phyloP scores from a whole-genome alignment of 352 stramenopile species.

The Pythium rhizo-oryzae region DNA sequence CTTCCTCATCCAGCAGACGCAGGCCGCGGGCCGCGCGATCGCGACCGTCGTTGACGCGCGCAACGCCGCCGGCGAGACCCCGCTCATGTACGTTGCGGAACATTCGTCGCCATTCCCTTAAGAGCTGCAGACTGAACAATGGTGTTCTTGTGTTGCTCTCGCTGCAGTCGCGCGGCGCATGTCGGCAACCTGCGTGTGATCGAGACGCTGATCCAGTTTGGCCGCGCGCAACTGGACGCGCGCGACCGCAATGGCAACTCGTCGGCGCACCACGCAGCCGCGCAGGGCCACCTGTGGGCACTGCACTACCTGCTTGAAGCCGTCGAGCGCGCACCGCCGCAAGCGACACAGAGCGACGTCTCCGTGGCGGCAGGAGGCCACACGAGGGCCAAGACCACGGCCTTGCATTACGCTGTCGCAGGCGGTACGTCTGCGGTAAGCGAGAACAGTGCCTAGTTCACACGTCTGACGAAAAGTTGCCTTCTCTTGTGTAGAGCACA shows the following conservation, averaged over 20 bases:
- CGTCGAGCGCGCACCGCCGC: slow-evolving; percentile 26
- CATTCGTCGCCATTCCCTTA: too few species aligned
- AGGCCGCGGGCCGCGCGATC: slow-evolving; percentile 30
- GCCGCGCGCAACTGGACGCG: slow-evolving; percentile 48
- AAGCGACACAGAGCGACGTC: slow-evolving; percentile 26
- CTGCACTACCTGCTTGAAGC: slow-evolving; percentile 74
- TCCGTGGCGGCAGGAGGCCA: slow-evolving; percentile 20
- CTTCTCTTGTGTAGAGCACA: slow-evolving; percentile 47
- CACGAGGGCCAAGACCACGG: slow-evolving; percentile 38
- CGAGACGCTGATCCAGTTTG: slow-evolving; percentile 57
- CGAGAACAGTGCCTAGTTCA: too few species aligned
- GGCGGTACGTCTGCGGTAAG: slow-evolving; percentile 23
- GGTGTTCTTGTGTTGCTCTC: too few species aligned
- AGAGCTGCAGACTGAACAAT: too few species aligned
- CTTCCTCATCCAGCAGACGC: slow-evolving; percentile 83
- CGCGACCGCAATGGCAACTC: slow-evolving; percentile 69
- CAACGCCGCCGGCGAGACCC: slow-evolving; percentile 69
- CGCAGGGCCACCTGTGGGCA: slow-evolving; percentile 70
- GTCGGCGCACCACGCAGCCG: slow-evolving; percentile 66
- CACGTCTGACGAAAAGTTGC: neutral
- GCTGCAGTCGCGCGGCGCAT: slow-evolving; percentile 61
- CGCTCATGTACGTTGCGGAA: slow-evolving; percentile 60
- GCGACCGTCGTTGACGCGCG: slow-evolving; percentile 49
- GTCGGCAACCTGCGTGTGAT: slow-evolving; percentile 66
- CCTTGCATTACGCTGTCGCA: slow-evolving; percentile 63